These are phyloP conservation scores for Aspergillus viridinutans DNA, from an alignment of 2,329 filamentous ascomycete species.

Conservation along the genomic window DNA sequence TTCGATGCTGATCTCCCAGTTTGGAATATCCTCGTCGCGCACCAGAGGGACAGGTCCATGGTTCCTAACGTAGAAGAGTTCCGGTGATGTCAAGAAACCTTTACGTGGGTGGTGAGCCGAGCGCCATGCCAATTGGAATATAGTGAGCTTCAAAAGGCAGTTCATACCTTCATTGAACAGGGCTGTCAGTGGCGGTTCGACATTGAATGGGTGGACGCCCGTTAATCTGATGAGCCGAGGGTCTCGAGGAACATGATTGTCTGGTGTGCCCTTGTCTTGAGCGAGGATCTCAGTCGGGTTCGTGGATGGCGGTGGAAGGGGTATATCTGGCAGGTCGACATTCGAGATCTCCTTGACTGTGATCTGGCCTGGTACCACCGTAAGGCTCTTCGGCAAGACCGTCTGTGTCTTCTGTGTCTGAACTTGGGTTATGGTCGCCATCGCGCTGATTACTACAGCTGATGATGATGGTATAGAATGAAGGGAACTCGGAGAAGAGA, in stretches of 20 bases:
- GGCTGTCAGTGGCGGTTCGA: slow-evolving; percentile 74
- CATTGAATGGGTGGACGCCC: slow-evolving; percentile 86
- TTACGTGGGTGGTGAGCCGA: slow-evolving; percentile 23
- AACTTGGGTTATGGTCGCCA: slow-evolving; percentile 25
- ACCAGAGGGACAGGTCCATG: slow-evolving; percentile 80
- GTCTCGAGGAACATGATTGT: slow-evolving; percentile 75
- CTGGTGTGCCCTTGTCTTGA: slow-evolving; percentile 79
- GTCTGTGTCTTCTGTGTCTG: slow-evolving; percentile 20
- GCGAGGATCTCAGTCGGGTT: slow-evolving; percentile 59
- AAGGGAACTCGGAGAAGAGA: neutral
- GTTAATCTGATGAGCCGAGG: slow-evolving; percentile 78
- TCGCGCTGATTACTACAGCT: slow-evolving; percentile 5
- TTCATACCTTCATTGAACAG: slow-evolving; percentile 60
- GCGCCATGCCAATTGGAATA: neutral
- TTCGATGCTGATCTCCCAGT: slow-evolving; percentile 81
- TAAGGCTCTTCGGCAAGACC: slow-evolving; percentile 8
- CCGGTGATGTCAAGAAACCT: slow-evolving; percentile 81
- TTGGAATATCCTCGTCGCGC: slow-evolving; percentile 64
- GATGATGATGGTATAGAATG: neutral
- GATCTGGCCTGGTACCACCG: slow-evolving; percentile 20
- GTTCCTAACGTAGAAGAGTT: slow-evolving; percentile 88
- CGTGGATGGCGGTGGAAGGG: slow-evolving; percentile 64
- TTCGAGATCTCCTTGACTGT: slow-evolving; percentile 22
- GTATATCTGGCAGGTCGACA: slow-evolving; percentile 44
- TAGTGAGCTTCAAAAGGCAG: neutral